phyloP scores from a whole-genome alignment of 202 grass and related monocot species.

The Panicum hallii region DNA sequence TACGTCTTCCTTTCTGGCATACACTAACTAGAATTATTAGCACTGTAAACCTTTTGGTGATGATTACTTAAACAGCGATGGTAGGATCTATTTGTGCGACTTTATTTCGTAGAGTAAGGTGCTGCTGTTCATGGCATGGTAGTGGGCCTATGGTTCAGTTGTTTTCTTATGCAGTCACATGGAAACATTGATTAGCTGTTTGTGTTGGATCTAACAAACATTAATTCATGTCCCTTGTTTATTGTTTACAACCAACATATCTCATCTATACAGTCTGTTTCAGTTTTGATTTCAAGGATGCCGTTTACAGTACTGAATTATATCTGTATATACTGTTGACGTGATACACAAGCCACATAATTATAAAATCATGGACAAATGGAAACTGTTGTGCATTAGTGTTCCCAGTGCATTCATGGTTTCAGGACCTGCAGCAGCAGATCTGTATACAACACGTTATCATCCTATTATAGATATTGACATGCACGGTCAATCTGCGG shows the following conservation, averaged over 20 bases:
- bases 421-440: not conserved
- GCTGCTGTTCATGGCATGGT: conserved; percentile 31
- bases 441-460: conserved; percentile 12
- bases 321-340: conserved; percentile 23
- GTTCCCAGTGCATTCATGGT: conserved; percentile 13
- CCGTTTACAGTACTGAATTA: conserved; percentile 34
- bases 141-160: conserved; percentile 38
- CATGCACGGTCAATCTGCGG: not conserved
- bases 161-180: conserved; percentile 43
- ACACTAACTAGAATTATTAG: conserved; percentile 40
- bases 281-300: conserved; percentile 18
- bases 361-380: conserved; percentile 1
- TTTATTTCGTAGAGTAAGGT: conserved; percentile 31
- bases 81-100: conserved; percentile 20
- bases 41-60: conserved; percentile 28
- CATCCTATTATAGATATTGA: conserved; percentile 4
- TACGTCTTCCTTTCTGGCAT: conserved; percentile 17
- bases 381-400: not conserved
- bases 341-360: conserved; percentile 16
- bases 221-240: conserved; percentile 30
- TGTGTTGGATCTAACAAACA: conserved; percentile 41
- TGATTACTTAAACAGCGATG: not conserved
- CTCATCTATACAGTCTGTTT: conserved; percentile 18
- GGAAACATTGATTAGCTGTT: conserved; percentile 57
- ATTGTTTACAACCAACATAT: conserved; percentile 46